phyloP scores from a whole-genome alignment of 148 eudicot genomes.

The Pouteria glomerata region DNA sequence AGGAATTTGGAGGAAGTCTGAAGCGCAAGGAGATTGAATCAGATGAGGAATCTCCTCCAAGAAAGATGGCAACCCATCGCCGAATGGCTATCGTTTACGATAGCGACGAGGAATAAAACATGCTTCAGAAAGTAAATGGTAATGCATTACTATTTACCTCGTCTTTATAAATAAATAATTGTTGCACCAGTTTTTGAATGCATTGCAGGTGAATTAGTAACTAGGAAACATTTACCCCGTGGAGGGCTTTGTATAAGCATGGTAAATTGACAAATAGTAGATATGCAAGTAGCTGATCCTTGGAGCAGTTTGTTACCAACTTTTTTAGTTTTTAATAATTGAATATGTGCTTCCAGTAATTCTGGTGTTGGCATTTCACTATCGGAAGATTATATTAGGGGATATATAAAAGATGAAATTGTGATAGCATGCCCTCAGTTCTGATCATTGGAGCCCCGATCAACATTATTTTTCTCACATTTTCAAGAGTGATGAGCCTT shows the following conservation, averaged over 20 bases:
- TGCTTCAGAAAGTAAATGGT: constrained; percentile 4
- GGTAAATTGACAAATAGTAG: not conserved
- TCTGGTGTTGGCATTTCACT: too few relatives aligned
- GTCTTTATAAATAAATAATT: not conserved
- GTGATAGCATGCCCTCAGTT: not conserved
- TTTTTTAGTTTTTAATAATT: too few relatives aligned
- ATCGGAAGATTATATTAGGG: not conserved
- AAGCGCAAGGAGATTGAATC: constrained; percentile 83
- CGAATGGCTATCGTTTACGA: constrained; percentile 75
- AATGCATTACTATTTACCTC: not conserved
- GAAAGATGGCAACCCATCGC: constrained; percentile 63
- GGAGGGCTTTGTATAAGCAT: not conserved
- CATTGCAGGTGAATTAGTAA: not conserved
- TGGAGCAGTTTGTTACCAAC: not conserved
- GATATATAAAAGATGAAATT: not conserved
- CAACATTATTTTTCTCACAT: too few relatives aligned
- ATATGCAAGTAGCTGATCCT: not conserved
- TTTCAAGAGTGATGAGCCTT: too few relatives aligned
- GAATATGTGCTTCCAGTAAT: too few relatives aligned
- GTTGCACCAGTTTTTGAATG: not conserved
- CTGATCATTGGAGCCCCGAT: not conserved
- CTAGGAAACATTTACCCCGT: not conserved
- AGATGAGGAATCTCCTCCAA: constrained; percentile 85
- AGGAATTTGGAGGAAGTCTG: constrained; percentile 53
- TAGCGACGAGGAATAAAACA: constrained; percentile 75